These are phyloP conservation scores for Exobasidium rhododendri DNA, from an alignment of 1,284 basidiomycete genomes.

Conservation along the genomic window DNA sequence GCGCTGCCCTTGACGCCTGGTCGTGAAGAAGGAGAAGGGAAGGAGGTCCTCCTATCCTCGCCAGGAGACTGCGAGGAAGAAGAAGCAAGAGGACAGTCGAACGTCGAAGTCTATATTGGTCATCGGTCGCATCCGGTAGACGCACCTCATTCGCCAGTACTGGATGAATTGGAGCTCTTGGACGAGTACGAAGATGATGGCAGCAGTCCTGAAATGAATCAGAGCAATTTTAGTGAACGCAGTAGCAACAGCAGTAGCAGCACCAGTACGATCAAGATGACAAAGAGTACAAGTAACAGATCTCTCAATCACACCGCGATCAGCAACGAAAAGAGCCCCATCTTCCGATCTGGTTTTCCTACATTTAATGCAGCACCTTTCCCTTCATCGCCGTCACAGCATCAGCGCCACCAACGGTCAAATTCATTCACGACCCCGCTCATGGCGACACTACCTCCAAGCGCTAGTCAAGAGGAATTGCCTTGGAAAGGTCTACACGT, in stretches of 20 bases:
- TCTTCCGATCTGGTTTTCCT: no score
- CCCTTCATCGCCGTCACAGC: no score
- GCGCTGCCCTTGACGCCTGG: neutral
- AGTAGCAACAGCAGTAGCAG: neutral
- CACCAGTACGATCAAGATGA: neutral
- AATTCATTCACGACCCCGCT: no score
- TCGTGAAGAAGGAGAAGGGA: neutral
- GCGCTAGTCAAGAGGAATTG: neutral
- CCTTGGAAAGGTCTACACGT: neutral
- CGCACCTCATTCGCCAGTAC: neutral
- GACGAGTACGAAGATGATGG: neutral
- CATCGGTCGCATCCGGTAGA: neutral
- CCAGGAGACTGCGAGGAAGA: neutral
- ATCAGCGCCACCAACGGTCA: no score
- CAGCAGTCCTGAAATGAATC: no score
- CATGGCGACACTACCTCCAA: neutral
- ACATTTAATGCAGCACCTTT: no score
- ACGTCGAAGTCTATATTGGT: neutral
- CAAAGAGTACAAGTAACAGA: no score
- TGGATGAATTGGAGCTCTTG: slow-evolving; percentile 8
- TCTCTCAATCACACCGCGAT: no score
- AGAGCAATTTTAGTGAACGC: no score
- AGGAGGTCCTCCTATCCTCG: neutral
- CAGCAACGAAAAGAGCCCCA: no score
- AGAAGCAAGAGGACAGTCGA: neutral